phyloP scores from a whole-genome alignment of 2,329 filamentous ascomycete genomes.

The Alternaria dauci region DNA sequence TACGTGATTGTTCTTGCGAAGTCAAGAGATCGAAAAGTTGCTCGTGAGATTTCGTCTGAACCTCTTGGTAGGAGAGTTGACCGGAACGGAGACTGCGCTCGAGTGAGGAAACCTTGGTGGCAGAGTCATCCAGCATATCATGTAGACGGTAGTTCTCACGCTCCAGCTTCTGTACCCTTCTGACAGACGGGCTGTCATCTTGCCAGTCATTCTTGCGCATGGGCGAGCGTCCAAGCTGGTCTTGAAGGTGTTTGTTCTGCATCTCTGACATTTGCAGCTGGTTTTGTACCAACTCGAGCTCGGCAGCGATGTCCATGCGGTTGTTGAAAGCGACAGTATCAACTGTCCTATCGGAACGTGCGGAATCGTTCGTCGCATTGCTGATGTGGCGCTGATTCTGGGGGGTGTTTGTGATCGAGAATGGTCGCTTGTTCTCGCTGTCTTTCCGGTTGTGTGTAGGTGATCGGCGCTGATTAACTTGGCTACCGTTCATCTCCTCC shows the following conservation, averaged over 20 bases:
- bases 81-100: conserved; percentile 88
- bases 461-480: conserved; percentile 72
- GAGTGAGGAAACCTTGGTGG: conserved; percentile 87
- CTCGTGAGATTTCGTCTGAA: conserved; percentile 92
- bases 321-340: conserved; percentile 87
- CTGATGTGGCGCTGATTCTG: conserved; percentile 72
- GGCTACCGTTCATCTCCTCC: conserved; percentile 87
- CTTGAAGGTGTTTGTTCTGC: conserved; percentile 92
- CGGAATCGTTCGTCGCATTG: conserved; percentile 76
- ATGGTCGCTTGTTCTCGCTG: conserved; percentile 67
- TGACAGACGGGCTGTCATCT: conserved; percentile 80
- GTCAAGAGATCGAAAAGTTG: conserved; percentile 93
- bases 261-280: conserved; percentile 93
- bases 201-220: conserved; percentile 69
- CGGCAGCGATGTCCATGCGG: conserved; percentile 87
- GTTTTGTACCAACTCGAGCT: conserved; percentile 91
- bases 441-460: conserved; percentile 73
- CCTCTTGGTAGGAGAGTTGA: conserved; percentile 86
- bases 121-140: conserved; percentile 92
- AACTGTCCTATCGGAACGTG: conserved; percentile 82
- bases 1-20: conserved; percentile 88
- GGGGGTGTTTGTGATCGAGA: conserved; percentile 80
- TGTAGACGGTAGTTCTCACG: conserved; percentile 90
- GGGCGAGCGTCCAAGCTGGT: conserved; percentile 78
- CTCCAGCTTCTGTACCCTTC: conserved; percentile 89